Base-by-base conservation (phyloP, 2,329 filamentous ascomycete genomes). In the Fusarium austroafricanum region DNA sequence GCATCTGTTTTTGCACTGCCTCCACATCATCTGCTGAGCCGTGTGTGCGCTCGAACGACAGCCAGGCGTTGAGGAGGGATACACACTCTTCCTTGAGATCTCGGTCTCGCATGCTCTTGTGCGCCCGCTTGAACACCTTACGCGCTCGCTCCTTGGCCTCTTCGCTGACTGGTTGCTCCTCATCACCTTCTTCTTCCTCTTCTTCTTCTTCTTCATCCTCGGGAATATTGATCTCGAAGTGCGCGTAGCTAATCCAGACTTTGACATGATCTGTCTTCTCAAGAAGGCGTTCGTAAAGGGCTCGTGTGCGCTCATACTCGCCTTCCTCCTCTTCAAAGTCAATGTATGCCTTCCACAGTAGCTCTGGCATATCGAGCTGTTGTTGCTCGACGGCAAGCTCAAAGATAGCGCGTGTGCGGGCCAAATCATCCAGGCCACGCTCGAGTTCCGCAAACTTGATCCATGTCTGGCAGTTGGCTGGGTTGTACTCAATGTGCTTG, bases 201-300 rank as follows among this genome's bases (percentile, higher is more conserved):
- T 23, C 21, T 11, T 83, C 81, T 6, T 80, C 82, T 12, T 84
- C 89, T 39, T 88, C 87, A 52, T 88, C 87, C 58, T 97, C 94
- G 43, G 94, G 93, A 0, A 97, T 90, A 77, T 96, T 95, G 82
- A 98, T 93, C 80, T 99, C 96, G 76, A 99, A 98, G 78, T 96
- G 92, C n/a, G 96, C 96, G 81, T 95, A 99, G 78, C 92, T 95
- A 79, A 96, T 97, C 96, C 96, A 99, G 62, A 99, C 96, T 84
- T 98, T 99, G 84, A 97, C 94, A 76, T 99, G 96, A 75, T 96
- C 91, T n/a, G 96, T 97, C 88, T 96, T 97, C 75, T 93, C 85
- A 42, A 99, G 86, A 14, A 99, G 86, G 10, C 95, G 89, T 82
- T 98, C 95, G 81, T 98, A 99, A 43, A 99, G 83, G 5, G 83